phyloP scores from a whole-genome alignment of 2,329 filamentous ascomycete genomes.

The Sarocladium strictum region DNA sequence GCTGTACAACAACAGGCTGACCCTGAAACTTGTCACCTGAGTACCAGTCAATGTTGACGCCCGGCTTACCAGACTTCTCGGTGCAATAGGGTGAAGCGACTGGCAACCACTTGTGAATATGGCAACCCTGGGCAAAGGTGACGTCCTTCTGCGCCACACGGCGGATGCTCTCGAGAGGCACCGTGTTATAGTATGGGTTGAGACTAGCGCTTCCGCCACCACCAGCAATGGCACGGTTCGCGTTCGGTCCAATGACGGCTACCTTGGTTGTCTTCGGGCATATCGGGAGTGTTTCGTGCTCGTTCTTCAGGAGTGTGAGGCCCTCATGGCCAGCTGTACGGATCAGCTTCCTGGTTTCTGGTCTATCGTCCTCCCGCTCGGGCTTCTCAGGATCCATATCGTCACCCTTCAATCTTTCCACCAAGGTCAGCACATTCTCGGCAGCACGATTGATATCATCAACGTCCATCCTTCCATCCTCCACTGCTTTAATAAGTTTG shows the following conservation, averaged over 20 bases:
- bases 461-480: conserved; percentile 40
- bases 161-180: conserved; percentile 55
- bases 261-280: conserved; percentile 49
- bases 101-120: conserved; percentile 61
- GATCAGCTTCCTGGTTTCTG: conserved; percentile 55
- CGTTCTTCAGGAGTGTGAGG: conserved; percentile 59
- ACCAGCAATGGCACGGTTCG: conserved; percentile 60
- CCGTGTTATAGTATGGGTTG: conserved; percentile 62
- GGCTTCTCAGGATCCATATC: conserved; percentile 51
- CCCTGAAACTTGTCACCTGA: conserved; percentile 58
- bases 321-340: conserved; percentile 56
- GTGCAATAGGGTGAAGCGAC: conserved; percentile 50
- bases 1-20: conserved; percentile 48
- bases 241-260: conserved; percentile 62
- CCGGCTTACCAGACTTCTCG: conserved; percentile 48
- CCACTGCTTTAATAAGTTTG: conserved; percentile 48
- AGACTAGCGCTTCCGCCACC: conserved; percentile 63
- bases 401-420: conserved; percentile 55
- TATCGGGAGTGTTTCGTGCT: conserved; percentile 52
- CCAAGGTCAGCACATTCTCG: conserved; percentile 53
- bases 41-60: conserved; percentile 60
- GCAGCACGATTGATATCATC: conserved; percentile 51
- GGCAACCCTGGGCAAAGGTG: conserved; percentile 54
- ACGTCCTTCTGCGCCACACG: conserved; percentile 48
- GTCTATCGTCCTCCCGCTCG: conserved; percentile 50